A percentile compares a stretch with the other conserved stretches of the same genome.
Conservation (phyloP, 225 moss, liverwort and hornwort species). For the Bryoerythrophyllum caledonicum region DNA sequence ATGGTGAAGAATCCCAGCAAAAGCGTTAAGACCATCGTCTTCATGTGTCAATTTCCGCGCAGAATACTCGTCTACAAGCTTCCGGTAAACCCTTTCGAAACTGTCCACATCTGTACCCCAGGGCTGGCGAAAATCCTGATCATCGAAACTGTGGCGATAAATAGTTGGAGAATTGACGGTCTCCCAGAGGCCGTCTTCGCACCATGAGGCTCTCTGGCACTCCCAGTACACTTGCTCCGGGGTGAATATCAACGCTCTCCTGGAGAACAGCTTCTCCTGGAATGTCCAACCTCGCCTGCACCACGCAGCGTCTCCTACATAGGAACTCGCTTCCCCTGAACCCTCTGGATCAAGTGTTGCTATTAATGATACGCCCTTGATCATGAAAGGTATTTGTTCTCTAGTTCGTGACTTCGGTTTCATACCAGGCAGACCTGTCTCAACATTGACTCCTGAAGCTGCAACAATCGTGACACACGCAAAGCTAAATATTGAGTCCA, state of each 20-base stretch:
- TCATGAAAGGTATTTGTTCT: constrained; percentile 5
- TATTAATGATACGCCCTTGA: neutral
- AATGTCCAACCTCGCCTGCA: neutral
- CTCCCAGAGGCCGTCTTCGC: neutral
- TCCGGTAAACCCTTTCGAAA: neutral
- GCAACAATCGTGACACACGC: constrained; percentile 21
- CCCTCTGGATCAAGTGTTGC: neutral
- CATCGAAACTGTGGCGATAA: neutral
- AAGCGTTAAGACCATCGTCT: neutral
- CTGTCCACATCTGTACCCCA: neutral
- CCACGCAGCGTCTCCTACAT: neutral
- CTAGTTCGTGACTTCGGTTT: neutral
- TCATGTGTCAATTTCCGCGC: neutral
- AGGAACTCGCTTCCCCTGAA: neutral
- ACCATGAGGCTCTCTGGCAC: neutral
- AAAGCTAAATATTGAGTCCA: constrained; percentile 1
- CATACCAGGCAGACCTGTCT: constrained; percentile 17
- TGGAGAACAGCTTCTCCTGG: neutral
- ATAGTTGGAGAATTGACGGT: neutral
- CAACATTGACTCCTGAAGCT: constrained; percentile 7
- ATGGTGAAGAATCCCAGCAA: neutral
- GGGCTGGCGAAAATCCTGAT: neutral
- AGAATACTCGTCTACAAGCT: neutral
- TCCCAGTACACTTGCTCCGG: neutral
- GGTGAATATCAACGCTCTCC: neutral